phyloP scores from a whole-genome alignment of 495 filamentous ascomycete genomes.

The Xylaria grammica region DNA sequence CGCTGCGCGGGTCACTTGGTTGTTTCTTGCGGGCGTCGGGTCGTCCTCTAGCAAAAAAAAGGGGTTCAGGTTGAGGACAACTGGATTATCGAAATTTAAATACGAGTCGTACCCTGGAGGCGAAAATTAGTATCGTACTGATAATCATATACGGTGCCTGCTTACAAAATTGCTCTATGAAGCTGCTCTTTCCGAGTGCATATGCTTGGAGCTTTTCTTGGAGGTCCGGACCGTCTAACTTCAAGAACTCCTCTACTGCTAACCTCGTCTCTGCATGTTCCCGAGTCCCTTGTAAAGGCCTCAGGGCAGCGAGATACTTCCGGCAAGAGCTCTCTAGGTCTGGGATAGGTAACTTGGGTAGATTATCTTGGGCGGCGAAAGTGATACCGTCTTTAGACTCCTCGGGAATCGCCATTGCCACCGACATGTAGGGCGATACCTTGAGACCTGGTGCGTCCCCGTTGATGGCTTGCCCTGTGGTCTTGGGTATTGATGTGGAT shows the following conservation, averaged over 20 bases:
- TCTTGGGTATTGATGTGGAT: slow-evolving; percentile 37
- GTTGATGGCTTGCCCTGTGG: slow-evolving; percentile 35
- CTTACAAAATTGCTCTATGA: slow-evolving; percentile 99
- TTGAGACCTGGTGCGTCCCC: slow-evolving; percentile 34
- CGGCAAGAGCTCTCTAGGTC: slow-evolving; percentile 82
- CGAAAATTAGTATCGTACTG: slow-evolving; percentile 19
- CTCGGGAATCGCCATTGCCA: slow-evolving; percentile 45
- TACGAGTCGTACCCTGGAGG: slow-evolving; percentile 95
- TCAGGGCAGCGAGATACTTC: slow-evolving; percentile 80
- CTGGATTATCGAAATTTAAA: slow-evolving; percentile 95
- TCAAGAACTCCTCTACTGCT: slow-evolving; percentile 85
- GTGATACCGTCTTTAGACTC: slow-evolving; percentile 69
- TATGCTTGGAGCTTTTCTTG: slow-evolving; percentile 93
- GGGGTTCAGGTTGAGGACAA: slow-evolving; percentile 95
- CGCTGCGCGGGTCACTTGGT: slow-evolving; percentile 93
- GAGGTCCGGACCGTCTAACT: slow-evolving; percentile 79
- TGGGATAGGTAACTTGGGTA: slow-evolving; percentile 93
- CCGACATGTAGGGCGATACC: slow-evolving; percentile 29
- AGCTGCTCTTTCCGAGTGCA: slow-evolving; percentile 90
- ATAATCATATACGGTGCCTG: slow-evolving; percentile 22
- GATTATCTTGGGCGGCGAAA: slow-evolving; percentile 83
- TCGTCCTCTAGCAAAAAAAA: slow-evolving; percentile 99
- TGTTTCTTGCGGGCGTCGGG: slow-evolving; percentile 91
- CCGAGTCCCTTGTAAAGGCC: slow-evolving; percentile 76
- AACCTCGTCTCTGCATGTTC: slow-evolving; percentile 84